Evolutionary conservation across 345 rosid genomes (phyloP).

Genomic region (Hibiscus tridactylites): DNA sequence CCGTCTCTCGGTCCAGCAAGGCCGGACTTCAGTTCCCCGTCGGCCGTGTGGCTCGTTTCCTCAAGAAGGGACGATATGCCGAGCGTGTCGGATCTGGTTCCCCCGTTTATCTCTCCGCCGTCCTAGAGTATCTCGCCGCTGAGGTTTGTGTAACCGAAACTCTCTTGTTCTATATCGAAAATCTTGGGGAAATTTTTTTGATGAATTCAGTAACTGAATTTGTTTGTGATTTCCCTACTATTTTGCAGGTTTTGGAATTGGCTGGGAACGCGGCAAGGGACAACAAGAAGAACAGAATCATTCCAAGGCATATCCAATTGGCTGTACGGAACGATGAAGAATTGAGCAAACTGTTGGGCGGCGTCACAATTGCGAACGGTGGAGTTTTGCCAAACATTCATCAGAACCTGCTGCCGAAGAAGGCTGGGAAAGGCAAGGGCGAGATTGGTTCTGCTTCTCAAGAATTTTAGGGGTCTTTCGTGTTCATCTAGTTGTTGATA

Average conservation of each 20-base stretch:
- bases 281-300: neutral
- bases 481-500: no score
- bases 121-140: neutral
- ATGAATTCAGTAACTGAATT: neutral
- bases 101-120: neutral
- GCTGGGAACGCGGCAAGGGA: neutral
- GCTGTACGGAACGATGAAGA: neutral
- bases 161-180: no score
- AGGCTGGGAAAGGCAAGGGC: neutral
- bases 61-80: neutral
- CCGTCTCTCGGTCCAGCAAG: neutral
- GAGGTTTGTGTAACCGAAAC: neutral
- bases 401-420: neutral
- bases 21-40: neutral
- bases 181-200: no score
- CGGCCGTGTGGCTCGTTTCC: neutral
- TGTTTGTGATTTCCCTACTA: neutral
- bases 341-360: neutral
- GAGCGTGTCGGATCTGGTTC: neutral
- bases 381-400: neutral
- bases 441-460: neutral
- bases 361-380: neutral
- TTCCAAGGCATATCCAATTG: neutral
- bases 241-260: neutral
- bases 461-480: neutral